phyloP scores from a whole-genome alignment of 495 filamentous ascomycete species.

The Aspergillus sclerotiicarbonarius region DNA sequence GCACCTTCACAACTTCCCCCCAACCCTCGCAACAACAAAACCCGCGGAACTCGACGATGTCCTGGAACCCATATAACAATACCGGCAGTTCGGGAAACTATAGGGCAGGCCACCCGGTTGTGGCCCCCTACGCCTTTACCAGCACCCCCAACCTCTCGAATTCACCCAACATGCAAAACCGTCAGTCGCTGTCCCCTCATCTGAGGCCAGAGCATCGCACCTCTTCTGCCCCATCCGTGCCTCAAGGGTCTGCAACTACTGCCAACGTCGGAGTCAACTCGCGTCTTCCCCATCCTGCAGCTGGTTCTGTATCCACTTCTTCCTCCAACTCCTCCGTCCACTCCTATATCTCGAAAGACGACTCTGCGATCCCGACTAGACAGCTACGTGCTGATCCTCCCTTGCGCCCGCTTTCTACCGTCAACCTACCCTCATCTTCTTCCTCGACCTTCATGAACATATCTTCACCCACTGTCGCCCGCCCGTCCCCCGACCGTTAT shows the following conservation, averaged over 20 bases:
- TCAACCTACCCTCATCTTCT: conserved; percentile 47
- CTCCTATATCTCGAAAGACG: conserved; percentile 47
- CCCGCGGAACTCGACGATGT: conserved; percentile 53
- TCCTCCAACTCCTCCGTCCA: conserved; percentile 46
- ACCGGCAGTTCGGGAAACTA: conserved; percentile 59
- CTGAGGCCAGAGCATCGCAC: conserved; percentile 66
- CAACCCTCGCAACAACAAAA: conserved; percentile 53
- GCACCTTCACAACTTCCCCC: conserved; percentile 40
- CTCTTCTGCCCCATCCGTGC: conserved; percentile 60
- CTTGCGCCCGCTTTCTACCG: conserved; percentile 51
- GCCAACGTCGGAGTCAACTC: conserved; percentile 37
- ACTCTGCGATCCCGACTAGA: conserved; percentile 46
- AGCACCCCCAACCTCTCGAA: conserved; percentile 66
- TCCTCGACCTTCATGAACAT: conserved; percentile 37
- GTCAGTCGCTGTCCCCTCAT: conserved; percentile 59
- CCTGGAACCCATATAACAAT: conserved; percentile 64
- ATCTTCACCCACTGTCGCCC: conserved; percentile 48
- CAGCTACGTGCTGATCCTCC: conserved; percentile 35
- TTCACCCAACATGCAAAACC: conserved; percentile 47
- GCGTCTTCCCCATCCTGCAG: conserved; percentile 55
- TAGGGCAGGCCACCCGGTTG: conserved; percentile 62
- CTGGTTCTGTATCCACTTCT: conserved; percentile 60
- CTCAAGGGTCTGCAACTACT: conserved; percentile 45
- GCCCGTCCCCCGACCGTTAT: conserved; percentile 68
- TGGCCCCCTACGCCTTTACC: conserved; percentile 84